A percentile compares a stretch with the other conserved stretches of the same genome.
phyloP scores from a whole-genome alignment of 441 rosid genomes.

The Corymbia calophylla region DNA sequence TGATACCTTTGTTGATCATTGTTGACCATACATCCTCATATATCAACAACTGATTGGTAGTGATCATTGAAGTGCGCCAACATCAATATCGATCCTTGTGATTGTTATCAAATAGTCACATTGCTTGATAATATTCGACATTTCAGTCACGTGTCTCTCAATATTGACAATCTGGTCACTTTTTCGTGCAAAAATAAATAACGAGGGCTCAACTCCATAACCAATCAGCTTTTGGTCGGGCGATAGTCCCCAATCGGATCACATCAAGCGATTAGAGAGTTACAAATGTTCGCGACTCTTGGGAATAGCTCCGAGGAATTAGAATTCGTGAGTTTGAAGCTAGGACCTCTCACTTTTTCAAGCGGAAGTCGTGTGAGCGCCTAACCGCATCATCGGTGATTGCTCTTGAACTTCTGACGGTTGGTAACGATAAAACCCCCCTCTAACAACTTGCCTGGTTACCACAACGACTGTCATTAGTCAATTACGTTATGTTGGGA shows the following conservation, averaged over 20 bases:
- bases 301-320: background rate
- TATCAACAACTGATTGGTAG: background rate
- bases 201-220: background rate
- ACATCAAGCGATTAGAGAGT: background rate
- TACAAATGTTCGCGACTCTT: background rate
- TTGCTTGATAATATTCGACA: background rate
- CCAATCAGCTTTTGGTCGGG: background rate
- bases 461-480: background rate
- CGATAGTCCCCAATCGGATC: background rate
- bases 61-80: background rate
- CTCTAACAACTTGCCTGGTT: background rate
- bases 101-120: background rate
- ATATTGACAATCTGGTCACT: background rate
- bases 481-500: background rate
- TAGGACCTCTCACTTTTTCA: background rate
- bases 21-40: no score
- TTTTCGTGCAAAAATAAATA: background rate
- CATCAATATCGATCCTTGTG: background rate
- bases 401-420: background rate
- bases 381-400: background rate
- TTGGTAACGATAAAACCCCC: background rate
- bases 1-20: background rate
- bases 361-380: background rate
- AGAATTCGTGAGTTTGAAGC: background rate
- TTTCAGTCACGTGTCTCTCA: background rate